Evolutionary conservation across 176 grass and related monocot genomes (phyloP), one percentile per base, ranked within the genome.

Genomic region (Bromus sterilis): DNA sequence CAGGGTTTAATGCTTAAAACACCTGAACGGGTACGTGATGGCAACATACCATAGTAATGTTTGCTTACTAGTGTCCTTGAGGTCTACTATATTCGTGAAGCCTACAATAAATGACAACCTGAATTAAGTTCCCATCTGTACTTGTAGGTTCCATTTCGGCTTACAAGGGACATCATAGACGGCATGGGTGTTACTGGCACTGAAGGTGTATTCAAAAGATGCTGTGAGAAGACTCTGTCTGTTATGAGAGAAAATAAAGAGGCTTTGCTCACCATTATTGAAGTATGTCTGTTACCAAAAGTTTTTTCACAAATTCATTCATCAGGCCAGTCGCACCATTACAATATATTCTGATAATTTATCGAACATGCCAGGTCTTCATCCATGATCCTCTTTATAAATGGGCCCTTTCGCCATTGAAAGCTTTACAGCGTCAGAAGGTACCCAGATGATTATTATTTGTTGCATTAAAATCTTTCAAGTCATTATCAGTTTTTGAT

Each of bases 371-470:
- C 29, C 78, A 89, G 94, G 92, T 94, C 64, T 98, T 98, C 75
- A 84, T 98, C 63, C 95, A 98, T 88, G 92, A 98, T 68, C 95
- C 95, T 36, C 76, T 98, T n/a, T 98, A 98, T 87, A 98, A 98
- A 85, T 98, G 95, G 95, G 95, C 95, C 53, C 95, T 98, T 67
- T 98, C 95, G 67, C 95, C 95, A 60, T 71, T 94, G 71, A 98
- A 98, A 88, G 92, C 95, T 85, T 94, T 98, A 57, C 95, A 94
- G 32, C 90, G 90, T 66, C 90, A 98, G 58, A 98, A 98, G 92
- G 95, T 92, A 91, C 66, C 16, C 43, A 26, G 41, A 78, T 6
- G 14, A 25, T 36, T 6, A 64, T 25, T 58, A 23, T 72, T 59
- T 33, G n/a, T 61, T 48, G 26, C 29, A 18, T 77, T 11, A 9